A percentile compares a stretch with the other conserved stretches of the same genome.
phyloP scores from a whole-genome alignment of 129 eudicot genomes.

The Apium graveolens region DNA sequence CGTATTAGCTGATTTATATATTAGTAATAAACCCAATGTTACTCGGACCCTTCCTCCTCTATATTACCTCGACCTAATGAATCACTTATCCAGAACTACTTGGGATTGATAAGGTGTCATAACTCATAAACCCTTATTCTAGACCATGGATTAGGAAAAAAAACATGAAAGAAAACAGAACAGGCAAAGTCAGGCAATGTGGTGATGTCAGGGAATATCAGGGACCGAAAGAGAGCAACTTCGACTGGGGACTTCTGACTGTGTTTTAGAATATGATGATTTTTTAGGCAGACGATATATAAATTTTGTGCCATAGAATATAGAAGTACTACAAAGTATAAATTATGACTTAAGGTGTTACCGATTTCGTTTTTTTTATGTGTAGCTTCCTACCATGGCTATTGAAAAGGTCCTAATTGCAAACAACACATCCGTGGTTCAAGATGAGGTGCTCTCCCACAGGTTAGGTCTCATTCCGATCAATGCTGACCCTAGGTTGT shows the following conservation, averaged over 20 bases:
- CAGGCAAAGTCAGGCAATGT: background rate
- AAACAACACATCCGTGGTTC: constrained; percentile 80
- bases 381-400: constrained; percentile 92
- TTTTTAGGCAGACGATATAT: background rate
- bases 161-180: background rate
- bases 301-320: background rate
- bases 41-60: background rate
- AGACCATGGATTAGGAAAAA: background rate
- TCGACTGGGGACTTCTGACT: background rate
- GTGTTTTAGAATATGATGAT: background rate
- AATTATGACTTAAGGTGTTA: background rate
- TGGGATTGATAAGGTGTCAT: background rate
- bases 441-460: constrained; percentile 95
- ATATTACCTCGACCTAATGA: background rate
- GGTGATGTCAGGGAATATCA: background rate
- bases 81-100: background rate
- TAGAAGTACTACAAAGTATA: background rate
- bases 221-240: background rate
- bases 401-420: constrained; percentile 89
- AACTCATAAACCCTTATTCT: background rate
- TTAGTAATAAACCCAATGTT: background rate
- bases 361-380: background rate
- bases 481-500: constrained; percentile 83
- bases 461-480: constrained; percentile 84
- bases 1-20: background rate